A percentile compares a stretch with the other conserved stretches of the same genome.
Evolutionary conservation across 345 rosid genomes (phyloP).

Genomic region (Psidium guajava): DNA sequence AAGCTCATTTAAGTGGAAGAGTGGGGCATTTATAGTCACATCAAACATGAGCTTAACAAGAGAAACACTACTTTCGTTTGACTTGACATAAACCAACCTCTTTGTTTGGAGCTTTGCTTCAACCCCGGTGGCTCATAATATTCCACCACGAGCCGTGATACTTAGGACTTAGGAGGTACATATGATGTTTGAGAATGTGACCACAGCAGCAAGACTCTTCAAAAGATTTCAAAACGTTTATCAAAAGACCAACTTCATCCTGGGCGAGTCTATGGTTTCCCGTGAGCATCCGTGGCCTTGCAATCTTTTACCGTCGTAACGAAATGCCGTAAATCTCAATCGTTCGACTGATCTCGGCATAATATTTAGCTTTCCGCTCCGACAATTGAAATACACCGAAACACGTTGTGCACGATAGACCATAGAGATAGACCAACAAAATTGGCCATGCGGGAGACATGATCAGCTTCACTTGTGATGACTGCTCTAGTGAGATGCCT

Average conservation of each 20-base stretch:
- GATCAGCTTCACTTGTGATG: not conserved
- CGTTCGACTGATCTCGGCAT: too few species aligned
- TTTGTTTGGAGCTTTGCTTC: not conserved
- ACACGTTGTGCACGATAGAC: accelerated
- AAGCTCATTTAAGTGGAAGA: not conserved
- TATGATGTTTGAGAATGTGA: not conserved
- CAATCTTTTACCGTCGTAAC: not conserved
- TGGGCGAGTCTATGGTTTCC: not conserved
- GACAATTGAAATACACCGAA: not conserved
- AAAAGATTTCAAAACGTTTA: not conserved
- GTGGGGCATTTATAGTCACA: not conserved
- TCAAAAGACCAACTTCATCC: not conserved
- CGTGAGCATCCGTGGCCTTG: not conserved
- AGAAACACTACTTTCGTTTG: not conserved
- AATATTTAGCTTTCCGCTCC: too few species aligned
- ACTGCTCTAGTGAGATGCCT: not conserved
- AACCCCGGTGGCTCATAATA: not conserved
- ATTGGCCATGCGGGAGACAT: not conserved
- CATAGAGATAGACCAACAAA: accelerated
- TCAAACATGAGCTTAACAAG: not conserved
- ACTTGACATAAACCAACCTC: too few species aligned
- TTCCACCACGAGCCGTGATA: not conserved
- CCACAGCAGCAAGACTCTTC: not conserved
- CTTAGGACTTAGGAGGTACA: not conserved
- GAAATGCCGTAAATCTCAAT: not conserved